Evolutionary conservation across 495 filamentous ascomycete genomes (phyloP).

Genomic region (Lichenothelia convexa): DNA sequence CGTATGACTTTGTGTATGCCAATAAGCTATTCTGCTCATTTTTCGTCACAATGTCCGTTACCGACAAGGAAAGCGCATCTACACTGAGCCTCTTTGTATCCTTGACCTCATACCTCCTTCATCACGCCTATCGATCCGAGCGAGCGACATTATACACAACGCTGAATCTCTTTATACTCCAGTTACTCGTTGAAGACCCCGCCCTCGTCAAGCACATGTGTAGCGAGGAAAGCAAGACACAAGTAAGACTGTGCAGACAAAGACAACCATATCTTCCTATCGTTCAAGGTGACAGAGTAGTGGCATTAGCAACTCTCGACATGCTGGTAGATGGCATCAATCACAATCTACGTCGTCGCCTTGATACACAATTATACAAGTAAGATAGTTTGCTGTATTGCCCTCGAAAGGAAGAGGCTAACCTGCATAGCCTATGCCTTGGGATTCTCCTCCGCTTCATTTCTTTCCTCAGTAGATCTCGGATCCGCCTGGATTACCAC

Average conservation of each 20-base stretch:
- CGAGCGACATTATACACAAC: slow-evolving; percentile 65
- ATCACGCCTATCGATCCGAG: slow-evolving; percentile 73
- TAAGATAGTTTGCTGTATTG: slow-evolving; percentile 11
- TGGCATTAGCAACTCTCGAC: slow-evolving; percentile 63
- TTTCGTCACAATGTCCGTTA: slow-evolving; percentile 42
- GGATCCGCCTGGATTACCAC: slow-evolving; percentile 46
- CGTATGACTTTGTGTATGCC: slow-evolving; percentile 83
- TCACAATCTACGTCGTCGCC: slow-evolving; percentile 71
- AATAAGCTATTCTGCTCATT: slow-evolving; percentile 93
- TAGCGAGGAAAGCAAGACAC: slow-evolving; percentile 54
- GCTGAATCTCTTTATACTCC: slow-evolving; percentile 64
- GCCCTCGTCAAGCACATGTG: slow-evolving; percentile 70
- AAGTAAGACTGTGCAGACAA: slow-evolving; percentile 77
- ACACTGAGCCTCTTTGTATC: slow-evolving; percentile 75
- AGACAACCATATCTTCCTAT: slow-evolving; percentile 73
- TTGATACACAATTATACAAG: slow-evolving; percentile 75
- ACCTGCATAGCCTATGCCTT: slow-evolving; percentile 30
- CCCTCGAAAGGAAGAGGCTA: not conserved
- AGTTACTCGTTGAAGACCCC: slow-evolving; percentile 76
- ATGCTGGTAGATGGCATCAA: slow-evolving; percentile 77
- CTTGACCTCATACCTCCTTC: slow-evolving; percentile 75
- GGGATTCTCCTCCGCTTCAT: slow-evolving; percentile 64
- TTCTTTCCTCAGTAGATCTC: slow-evolving; percentile 63
- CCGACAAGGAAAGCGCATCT: slow-evolving; percentile 48
- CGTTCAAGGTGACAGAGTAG: slow-evolving; percentile 46